Evolutionary conservation across 2,329 filamentous ascomycete species (phyloP), one percentile per base, ranked within the genome.

Genomic region (Stenocarpella maydis): DNA sequence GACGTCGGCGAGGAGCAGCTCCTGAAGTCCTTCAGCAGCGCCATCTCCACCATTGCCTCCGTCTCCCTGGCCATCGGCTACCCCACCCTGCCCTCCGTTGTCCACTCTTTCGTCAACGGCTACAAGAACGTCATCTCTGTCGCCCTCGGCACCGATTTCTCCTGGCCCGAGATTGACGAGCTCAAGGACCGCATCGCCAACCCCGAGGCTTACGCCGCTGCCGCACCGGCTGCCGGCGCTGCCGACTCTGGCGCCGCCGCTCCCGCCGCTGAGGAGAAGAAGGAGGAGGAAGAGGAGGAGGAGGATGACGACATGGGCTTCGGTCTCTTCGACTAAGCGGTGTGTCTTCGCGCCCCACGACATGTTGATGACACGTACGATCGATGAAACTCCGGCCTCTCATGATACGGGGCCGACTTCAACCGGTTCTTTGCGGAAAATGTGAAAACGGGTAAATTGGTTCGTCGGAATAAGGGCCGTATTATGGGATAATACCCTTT

Each of bases 181-280:
- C 92, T 99, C 87, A 99, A 99, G 92, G 96, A 99, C 87, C 94
- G 96, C 83, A 98, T 99, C 79, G 94, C 94, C 86, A 98, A 99
- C 90, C 97, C 97, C 77, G 96, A 99, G 68, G 94, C 94, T 68
- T 99, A 98, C 83, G 96, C 95, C 74, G 82, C 93, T 60, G 87
- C 95, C 75, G 94, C 92, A 75, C 94, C 95, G 70, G 89, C 81
- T 74, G 91, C 90, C 69, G 86, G 85, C 71, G 83, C 84, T 65
- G 80, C 83, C 58, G 82, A 65, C 68, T 50, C 83, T 71, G 84
- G 83, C 72, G 82, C 81, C 67, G 86, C 84, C 72, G 85, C 82
- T 67, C 84, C 82, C 63, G 84, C 83, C 66, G 82, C 83, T 70
- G 84, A 84, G 69, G 86, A 89, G 78, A 85, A 90, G 75, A 85